Evolutionary conservation across 805 yeast species (phyloP), one percentile per base, ranked within the genome.

Genomic region (Saccharomyces mikatae): DNA sequence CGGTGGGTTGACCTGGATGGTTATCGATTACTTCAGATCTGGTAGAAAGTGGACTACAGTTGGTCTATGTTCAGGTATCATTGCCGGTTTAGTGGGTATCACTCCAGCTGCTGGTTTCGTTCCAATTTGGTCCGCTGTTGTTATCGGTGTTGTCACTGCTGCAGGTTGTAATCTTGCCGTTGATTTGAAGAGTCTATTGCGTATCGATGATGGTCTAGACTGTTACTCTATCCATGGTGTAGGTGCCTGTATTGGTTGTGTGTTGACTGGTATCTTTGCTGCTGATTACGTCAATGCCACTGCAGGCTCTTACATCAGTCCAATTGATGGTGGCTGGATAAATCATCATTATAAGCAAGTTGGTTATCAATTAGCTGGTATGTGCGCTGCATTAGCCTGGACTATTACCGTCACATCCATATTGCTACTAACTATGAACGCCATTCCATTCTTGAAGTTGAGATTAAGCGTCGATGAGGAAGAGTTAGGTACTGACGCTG

Each of bases 31-130:
- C 73, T 81, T 85, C 73, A 75, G 96, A 78, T 82, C 85, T 55
- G 92, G 94, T 56, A 86, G 85, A 55, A 87, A 88, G 68, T 89
- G 95, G 92, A 88, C 96, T 54, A 84, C 96, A 28, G 90, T 89
- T 53, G 97, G 97, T 60, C 79, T 92, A 71, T 90, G 98, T 73
- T 85, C 90, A 52, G 99, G 99, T 66, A 86, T 90, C 56, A 82
- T 94, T 69, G 87, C 96, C 32, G 99, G 98, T 59, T 80, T 92
- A 58, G 97, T 94, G 50, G 94, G 94, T 67, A 85, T 92, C 59
- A 92, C 98, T 1, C 98, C 99, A 49, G 97, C 92, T 59, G 97
- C 98, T 22, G 98, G 97, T 59, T 91, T 76, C 68, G 96, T 92
- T 51, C 97, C 97, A 54, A 83, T 92, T 55, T 92, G 91, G 82